Base-by-base conservation (phyloP, 306 rosid species). In the Vicia villosa region DNA sequence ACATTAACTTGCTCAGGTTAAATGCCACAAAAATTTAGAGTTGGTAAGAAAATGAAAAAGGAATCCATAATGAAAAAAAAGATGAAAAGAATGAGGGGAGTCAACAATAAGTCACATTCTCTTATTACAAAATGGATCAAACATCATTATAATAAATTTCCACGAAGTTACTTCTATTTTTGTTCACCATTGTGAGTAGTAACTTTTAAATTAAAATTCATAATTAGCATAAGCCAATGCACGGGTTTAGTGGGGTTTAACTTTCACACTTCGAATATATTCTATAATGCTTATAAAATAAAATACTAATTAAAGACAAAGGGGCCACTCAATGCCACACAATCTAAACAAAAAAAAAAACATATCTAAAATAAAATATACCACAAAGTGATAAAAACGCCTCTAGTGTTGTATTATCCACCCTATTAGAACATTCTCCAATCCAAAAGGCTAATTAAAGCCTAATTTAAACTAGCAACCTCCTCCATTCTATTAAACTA, bases 241-340 rank as follows among this genome's bases (percentile, higher is more conserved):
- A 70, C 58, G 73, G 63, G 60, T 64, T 61, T 63, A 82, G 89
- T 88, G 87, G 86, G 74, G 79, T 72, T 79, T 86, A 84, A 55
- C 82, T 82, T 82, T 78, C 87, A 82, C 83, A 22, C 71, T 84
- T 81, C 80, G 83, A 84, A 89, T 86, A 85, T 34, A 74, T 64
- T 73, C 83, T 78, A 32, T 32, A 32, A 32, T 32, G 37, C 37
- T 32, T 32, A 32, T 32, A 32, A 32, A 32, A 32, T 32, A 32
- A 32, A 32, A 32, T 32, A 32, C 62, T 80, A 34, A 21, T 49
- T 49, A 77, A 77, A 82, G 75, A 74, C 60, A 40, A 64, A 67
- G 55, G 83, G 78, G 68, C 80, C 88, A 83, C 80, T 65, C 70
- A 65, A 10, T 58, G 9, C 77, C 85, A 64, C 80, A 79, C 45